These are phyloP conservation scores for Staphylotrichum longicolle DNA, from an alignment of 495 filamentous ascomycete species.

Conservation along the genomic window DNA sequence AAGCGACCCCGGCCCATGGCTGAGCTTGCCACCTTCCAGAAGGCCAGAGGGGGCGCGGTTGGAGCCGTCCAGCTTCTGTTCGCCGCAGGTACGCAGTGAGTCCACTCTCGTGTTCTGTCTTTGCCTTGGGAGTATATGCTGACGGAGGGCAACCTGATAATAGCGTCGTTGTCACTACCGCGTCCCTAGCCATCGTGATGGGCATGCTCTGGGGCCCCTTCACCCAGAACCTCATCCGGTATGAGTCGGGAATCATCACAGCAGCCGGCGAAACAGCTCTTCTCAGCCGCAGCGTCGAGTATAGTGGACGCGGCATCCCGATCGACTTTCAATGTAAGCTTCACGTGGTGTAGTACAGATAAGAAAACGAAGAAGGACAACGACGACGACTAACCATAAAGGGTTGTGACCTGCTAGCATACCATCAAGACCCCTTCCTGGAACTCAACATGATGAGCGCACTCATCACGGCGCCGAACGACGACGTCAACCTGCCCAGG, in stretches of 20 bases:
- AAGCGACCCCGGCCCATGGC: neutral
- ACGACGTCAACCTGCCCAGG: neutral
- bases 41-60: neutral
- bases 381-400: neutral
- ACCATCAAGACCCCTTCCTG: conserved; percentile 4
- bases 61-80: conserved; percentile 4
- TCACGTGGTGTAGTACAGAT: neutral
- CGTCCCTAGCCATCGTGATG: neutral
- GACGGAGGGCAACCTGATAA: neutral
- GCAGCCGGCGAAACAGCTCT: neutral
- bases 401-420: neutral
- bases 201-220: neutral
- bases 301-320: neutral
- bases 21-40: conserved; percentile 2
- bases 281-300: conserved; percentile 5
- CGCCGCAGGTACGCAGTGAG: neutral
- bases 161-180: neutral
- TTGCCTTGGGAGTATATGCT: neutral
- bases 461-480: conserved; percentile 1
- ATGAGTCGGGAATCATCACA: conserved; percentile 2
- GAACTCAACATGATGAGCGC: conserved; percentile 1
- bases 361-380: neutral
- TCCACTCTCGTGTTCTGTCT: neutral
- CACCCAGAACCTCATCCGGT: conserved; percentile 5
- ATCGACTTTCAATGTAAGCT: neutral